Evolutionary conservation across 768 basidiomycete species (phyloP).

Genomic region (Calocera viscosa): DNA sequence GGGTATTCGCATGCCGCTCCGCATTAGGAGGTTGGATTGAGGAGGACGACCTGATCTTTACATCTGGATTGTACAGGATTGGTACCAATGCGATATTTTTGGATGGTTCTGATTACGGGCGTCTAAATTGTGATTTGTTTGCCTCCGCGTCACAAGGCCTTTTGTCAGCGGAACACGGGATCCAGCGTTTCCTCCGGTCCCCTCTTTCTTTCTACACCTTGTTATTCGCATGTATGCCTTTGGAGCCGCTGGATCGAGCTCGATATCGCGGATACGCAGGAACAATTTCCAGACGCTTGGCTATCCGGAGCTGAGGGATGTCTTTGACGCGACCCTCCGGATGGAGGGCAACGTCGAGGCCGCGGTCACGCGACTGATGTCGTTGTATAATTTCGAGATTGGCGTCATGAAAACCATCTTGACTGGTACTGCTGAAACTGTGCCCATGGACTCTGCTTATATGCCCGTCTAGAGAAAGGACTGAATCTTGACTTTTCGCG

Average conservation of each 20-base stretch:
- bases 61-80: not conserved
- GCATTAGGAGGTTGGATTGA: not conserved
- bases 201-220: not conserved
- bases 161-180: not conserved
- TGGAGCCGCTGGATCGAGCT: not conserved
- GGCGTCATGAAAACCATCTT: not conserved
- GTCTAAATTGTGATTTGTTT: not conserved
- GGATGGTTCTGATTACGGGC: not conserved
- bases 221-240: not conserved
- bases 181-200: not conserved
- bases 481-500: constrained; percentile 18
- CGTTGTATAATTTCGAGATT: not conserved
- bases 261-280: not conserved
- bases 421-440: not conserved
- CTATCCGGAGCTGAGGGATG: not conserved
- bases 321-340: not conserved
- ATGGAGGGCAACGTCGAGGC: constrained; percentile 7
- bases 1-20: not conserved
- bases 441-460: not conserved
- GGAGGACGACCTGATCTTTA: not conserved
- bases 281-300: constrained; percentile 1
- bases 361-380: not conserved
- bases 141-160: not conserved
- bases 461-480: constrained; percentile 14
- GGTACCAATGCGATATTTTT: not conserved